Evolutionary conservation across 768 basidiomycete species (phyloP).

Genomic region (Tubosaeta sp.): DNA sequence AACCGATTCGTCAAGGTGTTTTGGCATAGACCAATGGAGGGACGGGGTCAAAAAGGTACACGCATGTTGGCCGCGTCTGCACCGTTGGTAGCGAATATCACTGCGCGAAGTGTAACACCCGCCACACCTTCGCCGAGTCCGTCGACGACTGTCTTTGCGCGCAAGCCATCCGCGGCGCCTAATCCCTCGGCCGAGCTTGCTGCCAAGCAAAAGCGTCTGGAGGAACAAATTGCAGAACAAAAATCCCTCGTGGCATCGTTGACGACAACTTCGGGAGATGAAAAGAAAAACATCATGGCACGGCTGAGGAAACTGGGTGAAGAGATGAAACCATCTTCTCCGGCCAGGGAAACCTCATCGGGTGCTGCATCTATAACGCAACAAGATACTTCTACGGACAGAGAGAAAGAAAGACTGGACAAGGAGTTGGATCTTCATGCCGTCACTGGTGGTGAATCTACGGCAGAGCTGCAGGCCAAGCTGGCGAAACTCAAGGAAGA

Average conservation of each 20-base stretch:
- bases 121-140: conserved; percentile 30
- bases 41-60: conserved; percentile 76
- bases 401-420: conserved; percentile 68
- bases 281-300: conserved; percentile 77
- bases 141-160: conserved; percentile 24
- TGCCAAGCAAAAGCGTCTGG: conserved; percentile 69
- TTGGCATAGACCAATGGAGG: conserved; percentile 93
- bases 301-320: conserved; percentile 71
- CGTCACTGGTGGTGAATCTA: conserved; percentile 42
- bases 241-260: conserved; percentile 77
- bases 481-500: conserved; percentile 77
- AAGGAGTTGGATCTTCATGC: conserved; percentile 73
- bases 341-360: conserved; percentile 27
- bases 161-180: conserved; percentile 36
- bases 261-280: conserved; percentile 55
- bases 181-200: conserved; percentile 51
- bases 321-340: conserved; percentile 57
- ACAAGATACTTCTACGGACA: conserved; percentile 33
- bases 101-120: conserved; percentile 47
- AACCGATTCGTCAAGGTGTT: conserved; percentile 95
- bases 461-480: conserved; percentile 70
- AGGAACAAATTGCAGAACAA: conserved; percentile 85
- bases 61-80: conserved; percentile 81
- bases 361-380: conserved; percentile 23
- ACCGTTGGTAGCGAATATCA: conserved; percentile 63